Evolutionary conservation across 2,329 filamentous ascomycete species (phyloP), one percentile per base, ranked within the genome.

Genomic region (Paracamarosporium sp.): DNA sequence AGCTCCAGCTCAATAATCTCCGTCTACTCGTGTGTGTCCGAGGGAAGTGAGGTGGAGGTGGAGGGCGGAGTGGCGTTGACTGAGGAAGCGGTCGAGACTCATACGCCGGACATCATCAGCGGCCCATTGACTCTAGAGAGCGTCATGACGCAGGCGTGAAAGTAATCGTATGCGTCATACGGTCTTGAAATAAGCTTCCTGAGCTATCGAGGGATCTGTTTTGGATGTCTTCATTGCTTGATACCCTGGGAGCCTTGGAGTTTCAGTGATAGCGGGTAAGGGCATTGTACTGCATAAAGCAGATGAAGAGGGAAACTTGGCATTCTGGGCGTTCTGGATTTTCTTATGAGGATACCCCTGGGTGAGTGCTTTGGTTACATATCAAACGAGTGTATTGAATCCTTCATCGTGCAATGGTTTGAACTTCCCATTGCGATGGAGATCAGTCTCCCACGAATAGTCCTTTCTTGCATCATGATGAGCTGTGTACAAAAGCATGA

Each of bases 21-120:
- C 0, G 54, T 67, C 40, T 69, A 69, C 51, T 69, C 66, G 0
- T 65, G 58, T 25, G 55, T 57, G 1, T 69, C 70, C 1, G 65
- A 73, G 15, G 75, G 75, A 4, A 71, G 76, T 33, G 76, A 79
- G 38, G 68, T 85, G 2, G 78, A 82, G 28, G 81, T 86, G 1
- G 75, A 78, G 4, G 78, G 81, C 15, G 85, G 85, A 1, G 76
- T 88, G 4, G 84, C 85, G 1, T 69, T 88, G 25, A 81, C 82
- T 3, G 85, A 88, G 66, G 85, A 87, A 67, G 83, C 81, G 41
- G 79, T 85, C 15, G 80, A 81, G 59, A 72, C 78, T 30, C 79
- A 81, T 40, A 71, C 69, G 9, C 78, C 78, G 1, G 77, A 80
- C 51, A 64, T 77, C 30, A 30, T 66, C 25, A 35, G 30, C 33